These are phyloP conservation scores for Phycomyces nitens DNA, from an alignment of 192 early-diverging fungal genomes.

Conservation along the genomic window DNA sequence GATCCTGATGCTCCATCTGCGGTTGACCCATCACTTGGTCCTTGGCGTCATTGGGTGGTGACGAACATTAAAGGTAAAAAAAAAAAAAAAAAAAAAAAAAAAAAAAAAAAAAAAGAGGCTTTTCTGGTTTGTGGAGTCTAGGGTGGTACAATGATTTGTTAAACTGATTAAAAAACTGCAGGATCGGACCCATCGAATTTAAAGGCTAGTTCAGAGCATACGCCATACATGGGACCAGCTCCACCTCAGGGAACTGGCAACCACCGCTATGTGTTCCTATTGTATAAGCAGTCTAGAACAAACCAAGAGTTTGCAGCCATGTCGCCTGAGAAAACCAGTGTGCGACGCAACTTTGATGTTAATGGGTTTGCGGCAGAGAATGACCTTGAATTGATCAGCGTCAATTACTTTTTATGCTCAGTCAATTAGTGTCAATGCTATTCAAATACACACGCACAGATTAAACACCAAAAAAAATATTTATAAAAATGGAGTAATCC, in stretches of 20 bases:
- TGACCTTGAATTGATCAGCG: slow-evolving; percentile 42
- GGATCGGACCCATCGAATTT: slow-evolving; percentile 8
- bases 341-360: slow-evolving; percentile 32
- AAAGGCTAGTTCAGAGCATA: slow-evolving; percentile 18
- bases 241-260: slow-evolving; percentile 49
- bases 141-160: too few relatives aligned
- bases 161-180: too few relatives aligned
- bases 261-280: slow-evolving; percentile 58
- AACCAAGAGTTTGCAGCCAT: slow-evolving; percentile 23
- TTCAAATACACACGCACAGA: too few relatives aligned
- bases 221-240: slow-evolving; percentile 47
- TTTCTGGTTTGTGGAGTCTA: background rate
- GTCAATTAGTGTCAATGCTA: background rate
- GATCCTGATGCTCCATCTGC: slow-evolving; percentile 58
- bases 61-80: slow-evolving; percentile 44
- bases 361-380: slow-evolving; percentile 38
- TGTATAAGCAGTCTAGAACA: slow-evolving; percentile 47
- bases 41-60: slow-evolving; percentile 58
- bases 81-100: background rate
- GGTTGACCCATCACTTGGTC: slow-evolving; percentile 34
- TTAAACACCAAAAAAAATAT: too few relatives aligned
- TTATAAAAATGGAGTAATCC: too few relatives aligned
- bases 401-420: slow-evolving; percentile 44
- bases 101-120: background rate
- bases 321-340: slow-evolving; percentile 6